Evolutionary conservation across 805 yeast species (phyloP), one percentile per base, ranked within the genome.

Genomic region (Lipomyces lipofer): DNA sequence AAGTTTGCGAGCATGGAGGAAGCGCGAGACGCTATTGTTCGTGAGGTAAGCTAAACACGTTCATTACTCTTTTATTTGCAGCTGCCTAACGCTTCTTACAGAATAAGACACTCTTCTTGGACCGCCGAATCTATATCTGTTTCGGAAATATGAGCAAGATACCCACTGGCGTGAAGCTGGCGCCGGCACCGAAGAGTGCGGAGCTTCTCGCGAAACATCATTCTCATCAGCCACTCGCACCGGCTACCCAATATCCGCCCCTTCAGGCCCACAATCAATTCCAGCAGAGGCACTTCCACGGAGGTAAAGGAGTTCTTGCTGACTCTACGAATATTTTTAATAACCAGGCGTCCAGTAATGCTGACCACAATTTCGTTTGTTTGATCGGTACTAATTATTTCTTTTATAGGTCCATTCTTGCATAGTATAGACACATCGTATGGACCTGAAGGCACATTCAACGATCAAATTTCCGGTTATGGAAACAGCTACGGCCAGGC

Each of bases 131-230:
- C 7, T 58, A 58, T 35, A 50, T 58, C 4, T 47, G 60, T 47
- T 54, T 28, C 36, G 60, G 56, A n/a, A 54, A 51, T 28, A 39
- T 51, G 44, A 45, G 28, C 5, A 47, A 43, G 17, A 36, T 54
- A 13, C 60, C 62, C 4, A 58, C 62, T 1, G 44, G 32, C 2
- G 60, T 58, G 17, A 38, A 32, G 28, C 56, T 58, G 10, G 62
- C 62, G n/a, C 62, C 62, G 22, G 62, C 59, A 2, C 62, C 62
- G 6, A 56, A 56, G 33, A 17, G 25, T 30, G 13, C n/a, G 12
- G 35, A 30, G n/a, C n/a, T 12, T 13, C n/a, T 30, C 35, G 35
- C 12, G 13, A 30, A 30, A 30, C n/a, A 30, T 30, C 35, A 30
- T 30, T n/a, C 12, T 30, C 12, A 30, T 30, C 35, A 30, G n/a